A percentile compares a stretch with the other conserved stretches of the same genome.
phyloP scores from a whole-genome alignment of 1,139 yeast genomes.

The Diutina pseudorugosa region DNA sequence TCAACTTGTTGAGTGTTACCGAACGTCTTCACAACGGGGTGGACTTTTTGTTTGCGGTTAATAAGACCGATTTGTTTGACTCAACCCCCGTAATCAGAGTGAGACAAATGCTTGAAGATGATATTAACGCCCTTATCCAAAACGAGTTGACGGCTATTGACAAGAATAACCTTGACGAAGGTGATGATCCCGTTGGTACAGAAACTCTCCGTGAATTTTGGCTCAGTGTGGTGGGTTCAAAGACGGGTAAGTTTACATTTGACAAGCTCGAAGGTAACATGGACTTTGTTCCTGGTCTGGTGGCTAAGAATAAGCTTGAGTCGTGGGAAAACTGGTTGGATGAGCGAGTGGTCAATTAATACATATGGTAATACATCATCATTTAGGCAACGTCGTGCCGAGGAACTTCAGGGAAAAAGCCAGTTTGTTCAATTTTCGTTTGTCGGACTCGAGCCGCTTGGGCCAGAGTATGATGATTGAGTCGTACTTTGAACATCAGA shows the following conservation, averaged over 20 bases:
- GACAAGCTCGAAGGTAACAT: constrained; percentile 63
- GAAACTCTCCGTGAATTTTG: constrained; percentile 25
- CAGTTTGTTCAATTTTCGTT: constrained; percentile 28
- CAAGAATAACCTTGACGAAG: constrained; percentile 18
- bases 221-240: constrained; percentile 34
- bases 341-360: constrained; percentile 49
- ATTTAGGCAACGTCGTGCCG: constrained; percentile 7
- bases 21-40: constrained; percentile 54
- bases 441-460: constrained; percentile 25
- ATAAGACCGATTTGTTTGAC: constrained; percentile 76
- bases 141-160: constrained; percentile 33
- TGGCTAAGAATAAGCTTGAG: constrained; percentile 38
- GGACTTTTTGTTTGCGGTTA: constrained; percentile 65
- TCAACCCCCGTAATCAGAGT: constrained; percentile 60
- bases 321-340: constrained; percentile 73
- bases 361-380: neutral
- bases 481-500: constrained; percentile 40
- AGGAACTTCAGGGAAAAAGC: constrained; percentile 50
- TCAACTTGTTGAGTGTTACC: constrained; percentile 41
- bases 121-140: constrained; percentile 46
- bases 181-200: constrained; percentile 12
- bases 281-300: constrained; percentile 62
- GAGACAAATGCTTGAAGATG: constrained; percentile 44
- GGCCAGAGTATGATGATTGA: constrained; percentile 28
- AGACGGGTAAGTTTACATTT: constrained; percentile 34